Conservation (phyloP, 257 asterid species). For the Euphrasia confusa region DNA sequence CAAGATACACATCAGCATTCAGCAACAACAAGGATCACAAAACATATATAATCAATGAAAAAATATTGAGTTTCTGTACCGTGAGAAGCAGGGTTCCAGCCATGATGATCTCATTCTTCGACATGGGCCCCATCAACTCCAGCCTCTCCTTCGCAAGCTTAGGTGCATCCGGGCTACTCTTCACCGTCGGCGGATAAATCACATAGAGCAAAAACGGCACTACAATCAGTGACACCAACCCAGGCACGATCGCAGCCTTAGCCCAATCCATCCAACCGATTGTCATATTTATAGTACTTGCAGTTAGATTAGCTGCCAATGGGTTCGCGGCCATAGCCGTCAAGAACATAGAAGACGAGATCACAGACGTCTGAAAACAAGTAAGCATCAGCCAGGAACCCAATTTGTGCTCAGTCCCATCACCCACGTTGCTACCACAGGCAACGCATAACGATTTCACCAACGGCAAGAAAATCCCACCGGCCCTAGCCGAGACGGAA, state of each 20-base stretch:
- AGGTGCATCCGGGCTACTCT: slow-evolving; percentile 85
- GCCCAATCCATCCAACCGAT: slow-evolving; percentile 99
- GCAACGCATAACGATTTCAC: slow-evolving; percentile 91
- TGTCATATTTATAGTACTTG: slow-evolving; percentile 54
- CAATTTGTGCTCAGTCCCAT: slow-evolving; percentile 81
- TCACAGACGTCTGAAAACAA: slow-evolving; percentile 89
- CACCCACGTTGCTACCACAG: slow-evolving; percentile 89
- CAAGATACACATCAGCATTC: not conserved
- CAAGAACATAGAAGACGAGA: slow-evolving; percentile 88
- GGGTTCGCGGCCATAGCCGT: slow-evolving; percentile 99
- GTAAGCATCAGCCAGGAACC: slow-evolving; percentile 97
- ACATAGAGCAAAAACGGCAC: slow-evolving; percentile 72
- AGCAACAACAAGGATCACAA: not conserved
- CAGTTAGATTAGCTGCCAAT: slow-evolving; percentile 76
- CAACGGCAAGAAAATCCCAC: slow-evolving; percentile 88
- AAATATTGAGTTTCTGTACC: slow-evolving; percentile 31
- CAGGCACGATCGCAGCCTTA: slow-evolving; percentile 92
- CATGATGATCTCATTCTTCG: slow-evolving; percentile 79
- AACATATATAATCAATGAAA: not conserved
- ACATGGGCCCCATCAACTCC: slow-evolving; percentile 88
- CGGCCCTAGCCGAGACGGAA: slow-evolving; percentile 92
- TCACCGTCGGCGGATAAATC: slow-evolving; percentile 67
- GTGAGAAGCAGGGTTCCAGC: slow-evolving; percentile 74
- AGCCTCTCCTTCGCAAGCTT: slow-evolving; percentile 70
- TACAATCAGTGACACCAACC: slow-evolving; percentile 71